Evolutionary conservation across 495 filamentous ascomycete genomes (phyloP).

Genomic region (Aspergillus haitiensis): DNA sequence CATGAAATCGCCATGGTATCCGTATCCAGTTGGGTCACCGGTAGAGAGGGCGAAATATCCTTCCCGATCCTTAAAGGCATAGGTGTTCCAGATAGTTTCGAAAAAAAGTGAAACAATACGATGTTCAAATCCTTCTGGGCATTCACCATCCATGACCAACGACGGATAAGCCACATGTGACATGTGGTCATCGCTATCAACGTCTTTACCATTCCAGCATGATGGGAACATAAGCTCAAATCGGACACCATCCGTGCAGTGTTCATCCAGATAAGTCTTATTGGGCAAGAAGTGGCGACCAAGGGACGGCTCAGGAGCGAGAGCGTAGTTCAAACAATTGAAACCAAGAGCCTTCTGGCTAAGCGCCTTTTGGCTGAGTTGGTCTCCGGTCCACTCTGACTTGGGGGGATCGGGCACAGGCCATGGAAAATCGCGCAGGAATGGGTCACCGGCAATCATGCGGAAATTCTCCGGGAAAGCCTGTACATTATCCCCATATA

Average conservation of each 20-base stretch:
- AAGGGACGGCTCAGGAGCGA: slow-evolving; percentile 64
- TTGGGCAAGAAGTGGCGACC: slow-evolving; percentile 77
- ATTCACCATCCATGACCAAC: slow-evolving; percentile 71
- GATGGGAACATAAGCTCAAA: slow-evolving; percentile 88
- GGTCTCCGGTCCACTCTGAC: slow-evolving; percentile 62
- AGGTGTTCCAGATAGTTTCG: slow-evolving; percentile 84
- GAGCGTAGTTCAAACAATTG: slow-evolving; percentile 81
- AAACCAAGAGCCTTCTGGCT: slow-evolving; percentile 84
- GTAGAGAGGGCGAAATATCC: slow-evolving; percentile 81
- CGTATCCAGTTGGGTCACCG: slow-evolving; percentile 78
- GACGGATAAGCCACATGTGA: slow-evolving; percentile 76
- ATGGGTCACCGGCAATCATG: slow-evolving; percentile 80
- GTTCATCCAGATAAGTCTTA: slow-evolving; percentile 71
- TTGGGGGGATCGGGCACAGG: slow-evolving; percentile 70
- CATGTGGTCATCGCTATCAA: slow-evolving; percentile 61
- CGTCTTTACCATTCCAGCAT: slow-evolving; percentile 81
- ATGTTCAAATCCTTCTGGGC: slow-evolving; percentile 68
- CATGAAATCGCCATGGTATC: slow-evolving; percentile 87
- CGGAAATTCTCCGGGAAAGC: slow-evolving; percentile 80
- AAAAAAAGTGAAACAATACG: slow-evolving; percentile 76
- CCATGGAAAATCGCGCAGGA: slow-evolving; percentile 67
- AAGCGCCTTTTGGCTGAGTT: slow-evolving; percentile 64
- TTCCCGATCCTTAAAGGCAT: slow-evolving; percentile 60
- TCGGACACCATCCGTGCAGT: slow-evolving; percentile 75
- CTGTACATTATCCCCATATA: slow-evolving; percentile 61